phyloP scores from a whole-genome alignment of 805 yeast genomes.

The Suhomyces pyralidae region DNA sequence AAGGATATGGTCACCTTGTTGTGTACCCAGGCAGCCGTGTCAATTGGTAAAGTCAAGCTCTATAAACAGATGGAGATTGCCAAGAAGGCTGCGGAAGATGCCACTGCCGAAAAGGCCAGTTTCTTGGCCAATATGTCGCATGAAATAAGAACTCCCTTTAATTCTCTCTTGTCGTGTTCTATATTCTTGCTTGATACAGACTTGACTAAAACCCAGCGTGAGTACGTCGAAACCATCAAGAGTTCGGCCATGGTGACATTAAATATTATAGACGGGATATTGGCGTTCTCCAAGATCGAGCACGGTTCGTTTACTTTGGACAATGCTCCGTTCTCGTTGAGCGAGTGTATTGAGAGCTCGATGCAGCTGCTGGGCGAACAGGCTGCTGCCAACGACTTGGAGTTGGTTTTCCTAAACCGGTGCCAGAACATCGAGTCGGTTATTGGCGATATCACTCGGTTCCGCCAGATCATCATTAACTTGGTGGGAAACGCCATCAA shows the following conservation, averaged over 20 bases:
- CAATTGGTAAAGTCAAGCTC: slow-evolving; percentile 45
- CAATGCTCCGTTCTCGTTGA: slow-evolving; percentile 42
- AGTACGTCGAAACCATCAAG: slow-evolving; percentile 52
- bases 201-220: slow-evolving; percentile 41
- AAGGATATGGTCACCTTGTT: slow-evolving; percentile 41
- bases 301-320: slow-evolving; percentile 50
- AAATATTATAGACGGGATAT: slow-evolving; percentile 51
- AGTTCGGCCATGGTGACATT: slow-evolving; percentile 50
- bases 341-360: slow-evolving; percentile 46
- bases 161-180: slow-evolving; percentile 48
- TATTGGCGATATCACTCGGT: slow-evolving; percentile 48
- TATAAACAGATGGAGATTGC: slow-evolving; percentile 47
- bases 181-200: slow-evolving; percentile 49
- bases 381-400: slow-evolving; percentile 41
- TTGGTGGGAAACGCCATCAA: slow-evolving; percentile 54
- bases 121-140: slow-evolving; percentile 56
- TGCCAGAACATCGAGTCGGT: slow-evolving; percentile 38
- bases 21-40: slow-evolving; percentile 52
- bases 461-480: slow-evolving; percentile 50
- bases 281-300: slow-evolving; percentile 54
- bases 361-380: slow-evolving; percentile 49
- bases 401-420: slow-evolving; percentile 42
- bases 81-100: slow-evolving; percentile 46
- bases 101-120: slow-evolving; percentile 53
- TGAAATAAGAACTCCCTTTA: slow-evolving; percentile 56